Percentiles rank a stretch among this genome's conserved stretches.
These are phyloP conservation scores for Pholiota conissans DNA, from an alignment of 768 basidiomycete genomes.

Conservation along the genomic window DNA sequence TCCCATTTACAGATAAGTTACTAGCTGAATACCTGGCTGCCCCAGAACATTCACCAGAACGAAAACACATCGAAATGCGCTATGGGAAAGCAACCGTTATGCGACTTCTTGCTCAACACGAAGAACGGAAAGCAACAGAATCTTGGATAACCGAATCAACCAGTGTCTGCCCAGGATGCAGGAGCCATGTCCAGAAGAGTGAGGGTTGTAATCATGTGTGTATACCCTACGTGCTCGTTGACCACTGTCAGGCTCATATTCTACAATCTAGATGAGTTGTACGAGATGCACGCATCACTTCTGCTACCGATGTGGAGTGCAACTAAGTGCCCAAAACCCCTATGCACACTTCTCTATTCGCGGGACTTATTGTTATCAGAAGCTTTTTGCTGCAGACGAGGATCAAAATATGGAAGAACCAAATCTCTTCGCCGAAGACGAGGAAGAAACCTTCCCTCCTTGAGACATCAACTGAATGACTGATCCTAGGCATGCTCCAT, in stretches of 20 bases:
- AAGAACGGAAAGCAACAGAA: slow-evolving; percentile 74
- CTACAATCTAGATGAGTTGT: slow-evolving; percentile 86
- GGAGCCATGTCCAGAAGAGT: slow-evolving; percentile 70
- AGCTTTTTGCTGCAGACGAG: slow-evolving; percentile 57
- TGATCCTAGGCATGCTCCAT: no score
- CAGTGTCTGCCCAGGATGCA: slow-evolving; percentile 73
- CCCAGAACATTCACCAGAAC: slow-evolving; percentile 49
- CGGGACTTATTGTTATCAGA: slow-evolving; percentile 51
- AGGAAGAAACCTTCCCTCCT: no score
- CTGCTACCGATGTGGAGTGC: slow-evolving; percentile 75
- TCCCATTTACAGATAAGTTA: slow-evolving; percentile 61
- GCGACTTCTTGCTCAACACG: slow-evolving; percentile 59
- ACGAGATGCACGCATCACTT: slow-evolving; percentile 72
- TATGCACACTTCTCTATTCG: slow-evolving; percentile 69
- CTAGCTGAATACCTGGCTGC: slow-evolving; percentile 66
- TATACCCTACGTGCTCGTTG: slow-evolving; percentile 4
- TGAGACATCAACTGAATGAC: no score
- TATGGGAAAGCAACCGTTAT: slow-evolving; percentile 63
- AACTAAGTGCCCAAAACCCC: slow-evolving; percentile 48
- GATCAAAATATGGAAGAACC: slow-evolving; percentile 46
- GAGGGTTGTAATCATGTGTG: slow-evolving; percentile 88
- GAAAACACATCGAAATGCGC: slow-evolving; percentile 54
- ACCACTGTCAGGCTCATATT: no score
- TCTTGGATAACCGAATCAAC: slow-evolving; percentile 73
- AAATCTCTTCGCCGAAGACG: no score